These are phyloP conservation scores for Antrodiella citrinella DNA, from an alignment of 768 basidiomycete genomes.

Conservation along the genomic window DNA sequence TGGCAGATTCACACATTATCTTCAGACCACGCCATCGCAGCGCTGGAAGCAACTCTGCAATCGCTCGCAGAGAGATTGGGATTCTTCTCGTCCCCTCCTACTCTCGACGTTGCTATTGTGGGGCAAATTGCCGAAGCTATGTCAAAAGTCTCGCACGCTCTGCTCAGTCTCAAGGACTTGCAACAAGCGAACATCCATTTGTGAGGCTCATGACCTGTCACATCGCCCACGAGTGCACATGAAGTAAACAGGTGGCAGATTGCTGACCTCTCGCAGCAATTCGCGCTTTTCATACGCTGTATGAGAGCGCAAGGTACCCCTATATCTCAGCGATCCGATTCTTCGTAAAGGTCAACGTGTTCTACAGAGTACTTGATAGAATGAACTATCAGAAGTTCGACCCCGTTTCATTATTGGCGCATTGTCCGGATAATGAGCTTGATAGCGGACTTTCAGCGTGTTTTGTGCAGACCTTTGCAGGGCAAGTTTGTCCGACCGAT, in stretches of 20 bases:
- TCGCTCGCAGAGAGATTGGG: slow-evolving; percentile 44
- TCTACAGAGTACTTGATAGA: too few species aligned
- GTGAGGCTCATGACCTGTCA: slow-evolving; percentile 1
- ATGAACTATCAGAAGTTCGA: too few species aligned
- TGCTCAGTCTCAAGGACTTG: slow-evolving; percentile 51
- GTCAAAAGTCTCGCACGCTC: slow-evolving; percentile 52
- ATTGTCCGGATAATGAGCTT: too few species aligned
- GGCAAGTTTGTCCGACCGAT: background rate
- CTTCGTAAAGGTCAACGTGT: too few species aligned
- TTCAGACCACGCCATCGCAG: slow-evolving; percentile 31
- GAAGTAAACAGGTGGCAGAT: slow-evolving; percentile 6
- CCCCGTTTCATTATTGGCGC: too few species aligned
- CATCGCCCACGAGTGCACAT: background rate
- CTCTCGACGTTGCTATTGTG: slow-evolving; percentile 41
- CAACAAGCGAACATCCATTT: slow-evolving; percentile 38
- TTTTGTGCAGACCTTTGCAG: too few species aligned
- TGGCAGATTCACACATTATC: too few species aligned
- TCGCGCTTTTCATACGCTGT: too few species aligned
- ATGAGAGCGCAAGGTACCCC: too few species aligned
- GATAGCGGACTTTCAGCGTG: too few species aligned
- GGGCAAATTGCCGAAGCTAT: slow-evolving; percentile 62
- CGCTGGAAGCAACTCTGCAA: slow-evolving; percentile 47
- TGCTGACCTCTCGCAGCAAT: too few species aligned
- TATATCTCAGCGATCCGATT: background rate
- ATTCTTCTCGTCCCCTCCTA: slow-evolving; percentile 30